These are phyloP conservation scores for Quercus bicolor DNA, from an alignment of 306 rosid genomes.

Conservation along the genomic window DNA sequence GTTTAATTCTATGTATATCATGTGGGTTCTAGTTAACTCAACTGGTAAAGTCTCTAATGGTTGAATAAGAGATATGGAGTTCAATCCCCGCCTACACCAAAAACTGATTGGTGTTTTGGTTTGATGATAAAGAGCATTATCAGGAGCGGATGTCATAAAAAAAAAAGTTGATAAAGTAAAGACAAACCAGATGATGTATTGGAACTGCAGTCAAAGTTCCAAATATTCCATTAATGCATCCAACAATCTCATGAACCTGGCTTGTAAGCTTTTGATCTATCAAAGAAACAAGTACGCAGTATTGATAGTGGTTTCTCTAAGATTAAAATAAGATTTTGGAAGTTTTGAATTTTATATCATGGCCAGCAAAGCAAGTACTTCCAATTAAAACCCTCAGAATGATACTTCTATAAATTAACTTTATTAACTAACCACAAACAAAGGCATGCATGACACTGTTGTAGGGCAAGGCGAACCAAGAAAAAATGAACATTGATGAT, in stretches of 20 bases:
- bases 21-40: neutral
- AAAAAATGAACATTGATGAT: neutral
- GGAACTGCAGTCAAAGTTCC: slow-evolving; percentile 95
- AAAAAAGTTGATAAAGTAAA: slow-evolving; percentile 14
- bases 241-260: slow-evolving; percentile 97
- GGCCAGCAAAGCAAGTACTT: neutral
- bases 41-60: no score
- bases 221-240: slow-evolving; percentile 95
- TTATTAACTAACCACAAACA: neutral
- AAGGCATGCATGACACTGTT: neutral
- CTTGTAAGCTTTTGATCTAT: slow-evolving; percentile 95
- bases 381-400: neutral
- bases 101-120: no score
- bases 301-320: neutral
- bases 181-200: slow-evolving; percentile 90
- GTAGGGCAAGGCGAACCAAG: neutral
- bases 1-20: neutral
- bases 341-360: neutral
- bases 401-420: neutral
- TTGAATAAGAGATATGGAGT: no score
- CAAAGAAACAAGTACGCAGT: slow-evolving; percentile 18
- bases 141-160: neutral
- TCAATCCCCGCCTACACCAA: no score
- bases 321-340: neutral
- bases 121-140: no score